Conservation (phyloP, 2,329 filamentous ascomycete species). For the Macroventuria anomochaeta region DNA sequence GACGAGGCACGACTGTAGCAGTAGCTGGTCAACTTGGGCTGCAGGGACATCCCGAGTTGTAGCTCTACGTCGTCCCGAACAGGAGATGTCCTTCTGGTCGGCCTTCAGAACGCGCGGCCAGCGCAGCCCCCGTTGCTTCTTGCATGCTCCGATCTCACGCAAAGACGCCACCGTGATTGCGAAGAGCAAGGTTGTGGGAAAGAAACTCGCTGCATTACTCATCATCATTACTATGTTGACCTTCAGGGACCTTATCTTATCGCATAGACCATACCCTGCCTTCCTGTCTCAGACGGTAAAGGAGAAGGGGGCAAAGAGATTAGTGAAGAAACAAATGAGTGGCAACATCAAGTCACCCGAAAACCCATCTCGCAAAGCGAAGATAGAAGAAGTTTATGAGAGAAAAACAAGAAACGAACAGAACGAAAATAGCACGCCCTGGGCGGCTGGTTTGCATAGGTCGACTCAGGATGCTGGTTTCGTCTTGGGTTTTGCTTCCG, state of each 20-base stretch:
- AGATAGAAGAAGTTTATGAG: too few species aligned
- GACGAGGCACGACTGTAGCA: not conserved
- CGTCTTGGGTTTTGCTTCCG: too few species aligned
- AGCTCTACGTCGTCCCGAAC: not conserved
- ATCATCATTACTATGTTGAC: not conserved
- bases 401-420: not conserved
- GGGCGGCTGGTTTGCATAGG: too few species aligned
- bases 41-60: not conserved
- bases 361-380: too few species aligned
- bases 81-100: not conserved
- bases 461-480: too few species aligned
- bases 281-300: not conserved
- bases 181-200: not conserved
- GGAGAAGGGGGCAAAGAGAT: not conserved
- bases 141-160: not conserved
- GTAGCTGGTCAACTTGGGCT: not conserved
- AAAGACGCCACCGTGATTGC: too few species aligned
- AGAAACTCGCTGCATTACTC: not conserved
- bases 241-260: not conserved
- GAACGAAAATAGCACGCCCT: too few species aligned
- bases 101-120: not conserved
- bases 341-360: not conserved
- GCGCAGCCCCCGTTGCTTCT: not conserved
- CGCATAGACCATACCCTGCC: not conserved
- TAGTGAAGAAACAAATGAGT: not conserved